A percentile compares a stretch with the other conserved stretches of the same genome.
These are phyloP conservation scores for Ceratonia siliqua DNA, from an alignment of 306 rosid species.

Conservation along the genomic window DNA sequence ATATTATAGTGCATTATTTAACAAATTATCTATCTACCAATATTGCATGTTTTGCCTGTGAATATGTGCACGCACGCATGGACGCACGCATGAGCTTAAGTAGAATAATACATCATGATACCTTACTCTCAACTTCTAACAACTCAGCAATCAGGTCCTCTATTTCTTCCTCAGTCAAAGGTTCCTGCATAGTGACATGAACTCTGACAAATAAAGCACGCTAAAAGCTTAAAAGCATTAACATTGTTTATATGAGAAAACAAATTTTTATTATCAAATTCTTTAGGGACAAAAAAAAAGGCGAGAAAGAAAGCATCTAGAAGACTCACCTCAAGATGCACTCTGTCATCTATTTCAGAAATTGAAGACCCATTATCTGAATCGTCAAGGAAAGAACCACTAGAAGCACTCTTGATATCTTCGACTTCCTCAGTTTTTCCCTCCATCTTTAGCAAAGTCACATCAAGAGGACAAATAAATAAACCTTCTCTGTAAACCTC, in stretches of 20 bases:
- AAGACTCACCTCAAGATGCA: conserved; percentile 59
- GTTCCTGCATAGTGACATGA: conserved; percentile 65
- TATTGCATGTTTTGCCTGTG: conserved; percentile 7
- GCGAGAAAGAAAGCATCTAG: background rate
- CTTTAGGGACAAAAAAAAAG: background rate
- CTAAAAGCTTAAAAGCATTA: background rate
- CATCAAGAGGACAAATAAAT: conserved; percentile 17
- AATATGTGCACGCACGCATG: background rate
- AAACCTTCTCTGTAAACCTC: conserved; percentile 21
- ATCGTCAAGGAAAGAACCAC: conserved; percentile 63
- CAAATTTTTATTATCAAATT: background rate
- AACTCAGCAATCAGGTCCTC: conserved; percentile 80
- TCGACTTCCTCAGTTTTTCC: conserved; percentile 58
- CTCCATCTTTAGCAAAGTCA: conserved; percentile 56
- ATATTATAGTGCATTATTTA: background rate
- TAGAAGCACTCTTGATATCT: conserved; percentile 59
- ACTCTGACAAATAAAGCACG: conserved; percentile 5
- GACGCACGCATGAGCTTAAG: background rate
- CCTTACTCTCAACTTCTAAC: conserved; percentile 97
- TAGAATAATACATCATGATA: conserved; percentile 38
- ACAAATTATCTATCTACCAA: background rate
- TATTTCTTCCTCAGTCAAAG: conserved; percentile 75
- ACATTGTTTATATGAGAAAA: background rate
- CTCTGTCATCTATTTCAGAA: conserved; percentile 59
- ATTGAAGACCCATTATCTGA: conserved; percentile 64